Evolutionary conservation across 371 early-diverging fungal genomes (phyloP).

Genomic region (Mycotypha africana): DNA sequence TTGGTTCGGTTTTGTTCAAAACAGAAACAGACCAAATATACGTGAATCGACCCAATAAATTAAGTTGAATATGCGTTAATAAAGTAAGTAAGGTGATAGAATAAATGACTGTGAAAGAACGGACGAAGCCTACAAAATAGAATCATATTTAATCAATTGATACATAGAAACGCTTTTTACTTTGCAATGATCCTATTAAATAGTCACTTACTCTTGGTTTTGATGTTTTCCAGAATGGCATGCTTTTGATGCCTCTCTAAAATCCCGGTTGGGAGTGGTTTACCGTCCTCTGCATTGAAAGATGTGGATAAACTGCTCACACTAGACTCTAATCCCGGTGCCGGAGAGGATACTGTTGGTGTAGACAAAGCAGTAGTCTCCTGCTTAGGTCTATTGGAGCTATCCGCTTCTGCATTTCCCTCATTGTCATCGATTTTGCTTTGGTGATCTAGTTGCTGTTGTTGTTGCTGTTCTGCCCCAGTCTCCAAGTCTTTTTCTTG

Average conservation of each 20-base stretch:
- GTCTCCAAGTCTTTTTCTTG: conserved; percentile 9
- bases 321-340: conserved; percentile 17
- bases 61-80: conserved; percentile 83
- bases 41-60: conserved; percentile 85
- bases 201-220: conserved; percentile 65
- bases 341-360: too few relatives aligned
- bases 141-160: not conserved
- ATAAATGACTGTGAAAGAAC: conserved; percentile 79
- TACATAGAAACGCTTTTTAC: too few relatives aligned
- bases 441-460: too few relatives aligned
- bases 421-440: too few relatives aligned
- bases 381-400: not conserved
- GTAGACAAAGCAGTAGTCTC: too few relatives aligned
- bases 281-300: conserved; percentile 3
- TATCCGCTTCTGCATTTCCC: conserved; percentile 1
- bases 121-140: conserved; percentile 67
- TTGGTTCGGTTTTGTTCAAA: conserved; percentile 45
- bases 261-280: conserved; percentile 19
- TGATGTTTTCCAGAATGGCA: conserved; percentile 87
- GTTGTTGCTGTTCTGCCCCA: too few relatives aligned
- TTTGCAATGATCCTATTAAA: too few relatives aligned
- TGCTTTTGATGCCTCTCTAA: conserved; percentile 56
- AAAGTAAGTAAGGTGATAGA: conserved; percentile 73
- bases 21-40: conserved; percentile 84
- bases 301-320: conserved; percentile 21